A percentile compares a stretch with the other conserved stretches of the same genome.
Evolutionary conservation across 257 asterid species (phyloP).

Genomic region (Nicotiana sylvestris): DNA sequence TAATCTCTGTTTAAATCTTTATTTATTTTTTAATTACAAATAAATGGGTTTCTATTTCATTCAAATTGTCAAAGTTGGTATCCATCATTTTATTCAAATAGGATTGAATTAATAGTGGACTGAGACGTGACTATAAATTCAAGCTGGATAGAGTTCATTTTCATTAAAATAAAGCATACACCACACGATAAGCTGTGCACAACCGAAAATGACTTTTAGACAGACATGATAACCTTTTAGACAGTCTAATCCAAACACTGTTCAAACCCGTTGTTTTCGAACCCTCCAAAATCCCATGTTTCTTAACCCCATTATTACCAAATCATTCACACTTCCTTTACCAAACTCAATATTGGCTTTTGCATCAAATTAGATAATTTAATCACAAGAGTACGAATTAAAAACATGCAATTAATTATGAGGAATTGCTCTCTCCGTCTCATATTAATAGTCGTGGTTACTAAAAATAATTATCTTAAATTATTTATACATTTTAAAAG

Average conservation of each 20-base stretch:
- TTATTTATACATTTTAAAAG: too few species aligned
- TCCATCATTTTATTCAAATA: neutral
- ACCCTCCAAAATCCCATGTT: neutral
- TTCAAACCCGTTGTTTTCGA: neutral
- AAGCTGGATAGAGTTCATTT: neutral
- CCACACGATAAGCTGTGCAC: neutral
- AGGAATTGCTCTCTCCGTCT: too few species aligned
- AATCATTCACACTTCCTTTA: neutral
- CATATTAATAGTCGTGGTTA: too few species aligned
- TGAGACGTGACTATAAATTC: neutral
- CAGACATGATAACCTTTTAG: neutral
- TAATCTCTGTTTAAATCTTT: too few species aligned
- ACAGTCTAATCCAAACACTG: constrained; percentile 4
- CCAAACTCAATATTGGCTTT: too few species aligned
- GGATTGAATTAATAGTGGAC: neutral
- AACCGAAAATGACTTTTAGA: neutral
- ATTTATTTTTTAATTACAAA: neutral
- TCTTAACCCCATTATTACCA: neutral
- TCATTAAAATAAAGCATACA: neutral
- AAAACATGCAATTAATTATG: too few species aligned
- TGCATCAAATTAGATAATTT: too few species aligned
- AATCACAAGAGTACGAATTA: too few species aligned
- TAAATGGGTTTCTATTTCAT: neutral
- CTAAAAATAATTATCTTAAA: too few species aligned
- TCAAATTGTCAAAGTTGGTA: neutral